A percentile compares a stretch with the other conserved stretches of the same genome.
Evolutionary conservation across 2,329 filamentous ascomycete species (phyloP).

Genomic region (Phaeoacremonium minimum): DNA sequence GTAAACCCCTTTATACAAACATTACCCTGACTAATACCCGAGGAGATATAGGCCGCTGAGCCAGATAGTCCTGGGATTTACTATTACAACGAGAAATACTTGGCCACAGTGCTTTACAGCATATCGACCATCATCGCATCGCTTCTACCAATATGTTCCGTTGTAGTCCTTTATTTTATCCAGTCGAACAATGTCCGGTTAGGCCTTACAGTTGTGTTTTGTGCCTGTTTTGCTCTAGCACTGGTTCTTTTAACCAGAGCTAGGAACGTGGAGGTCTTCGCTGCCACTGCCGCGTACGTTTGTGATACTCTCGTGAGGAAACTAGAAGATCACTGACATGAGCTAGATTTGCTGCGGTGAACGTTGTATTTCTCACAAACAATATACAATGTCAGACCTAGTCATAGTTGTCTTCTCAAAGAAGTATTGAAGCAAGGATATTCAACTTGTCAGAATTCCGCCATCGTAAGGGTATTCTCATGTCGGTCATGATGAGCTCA

Average conservation of each 20-base stretch:
- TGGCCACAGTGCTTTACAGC: slow-evolving; percentile 9
- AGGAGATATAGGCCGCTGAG: no score
- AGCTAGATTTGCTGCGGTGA: slow-evolving; percentile 4
- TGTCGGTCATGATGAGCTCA: no score
- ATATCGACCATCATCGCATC: slow-evolving; percentile 19
- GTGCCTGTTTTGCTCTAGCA: slow-evolving; percentile 10
- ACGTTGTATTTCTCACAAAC: slow-evolving; percentile 3
- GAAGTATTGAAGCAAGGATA: no score
- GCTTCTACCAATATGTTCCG: slow-evolving; percentile 17
- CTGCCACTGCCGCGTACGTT: slow-evolving; percentile 16
- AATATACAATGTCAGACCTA: background rate
- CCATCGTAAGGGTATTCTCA: no score
- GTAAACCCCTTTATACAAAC: no score
- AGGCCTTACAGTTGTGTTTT: slow-evolving; percentile 9
- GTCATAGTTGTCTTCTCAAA: no score
- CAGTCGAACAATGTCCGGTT: slow-evolving; percentile 18
- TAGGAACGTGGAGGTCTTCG: slow-evolving; percentile 11
- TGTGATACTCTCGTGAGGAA: background rate
- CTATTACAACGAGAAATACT: slow-evolving; percentile 8
- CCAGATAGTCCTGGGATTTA: no score
- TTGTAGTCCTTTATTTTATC: slow-evolving; percentile 21
- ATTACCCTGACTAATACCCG: no score
- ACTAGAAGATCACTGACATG: background rate
- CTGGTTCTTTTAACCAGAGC: slow-evolving; percentile 12
- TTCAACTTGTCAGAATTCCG: no score